Conservation (phyloP, 75 land plant genomes). For the Ceratopteris richardii region DNA sequence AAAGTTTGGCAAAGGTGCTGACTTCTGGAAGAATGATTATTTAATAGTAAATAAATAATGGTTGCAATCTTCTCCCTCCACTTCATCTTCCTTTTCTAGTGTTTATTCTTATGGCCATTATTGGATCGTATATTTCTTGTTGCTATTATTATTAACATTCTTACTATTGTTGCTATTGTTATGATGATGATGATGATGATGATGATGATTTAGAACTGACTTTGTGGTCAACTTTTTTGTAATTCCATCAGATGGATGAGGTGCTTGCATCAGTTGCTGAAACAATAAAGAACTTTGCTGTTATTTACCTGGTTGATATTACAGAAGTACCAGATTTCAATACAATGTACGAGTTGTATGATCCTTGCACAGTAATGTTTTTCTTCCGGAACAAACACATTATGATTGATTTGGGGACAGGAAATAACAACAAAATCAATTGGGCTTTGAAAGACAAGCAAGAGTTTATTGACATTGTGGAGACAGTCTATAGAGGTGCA, state of each 20-base stretch:
- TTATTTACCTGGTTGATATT: conserved; percentile 90
- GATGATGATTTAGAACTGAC: no score
- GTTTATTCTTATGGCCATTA: no score
- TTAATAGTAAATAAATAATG: no score
- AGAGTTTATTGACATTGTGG: conserved; percentile 91
- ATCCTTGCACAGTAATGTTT: conserved; percentile 95
- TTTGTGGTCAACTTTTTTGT: no score
- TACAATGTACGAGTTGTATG: conserved; percentile 96
- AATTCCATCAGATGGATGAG: conserved; percentile 99
- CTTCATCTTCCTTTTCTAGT: no score
- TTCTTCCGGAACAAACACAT: conserved; percentile 99
- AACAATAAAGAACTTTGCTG: conserved; percentile 93
- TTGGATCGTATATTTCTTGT: no score
- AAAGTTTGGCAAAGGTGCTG: no score
- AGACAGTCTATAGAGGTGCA: conserved; percentile 90
- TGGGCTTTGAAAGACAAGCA: conserved; percentile 95
- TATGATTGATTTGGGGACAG: conserved; percentile 92
- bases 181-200: no score
- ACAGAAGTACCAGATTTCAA: conserved; percentile 96
- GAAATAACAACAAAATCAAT: conserved; percentile 95
- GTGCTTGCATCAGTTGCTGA: conserved; percentile 93
- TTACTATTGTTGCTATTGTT: no score
- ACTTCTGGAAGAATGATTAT: no score
- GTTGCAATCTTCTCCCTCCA: no score
- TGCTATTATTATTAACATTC: no score